Percentiles rank a stretch among this genome's conserved stretches.
phyloP scores from a whole-genome alignment of 129 eudicot species.

The Helichrysum umbraculigerum region DNA sequence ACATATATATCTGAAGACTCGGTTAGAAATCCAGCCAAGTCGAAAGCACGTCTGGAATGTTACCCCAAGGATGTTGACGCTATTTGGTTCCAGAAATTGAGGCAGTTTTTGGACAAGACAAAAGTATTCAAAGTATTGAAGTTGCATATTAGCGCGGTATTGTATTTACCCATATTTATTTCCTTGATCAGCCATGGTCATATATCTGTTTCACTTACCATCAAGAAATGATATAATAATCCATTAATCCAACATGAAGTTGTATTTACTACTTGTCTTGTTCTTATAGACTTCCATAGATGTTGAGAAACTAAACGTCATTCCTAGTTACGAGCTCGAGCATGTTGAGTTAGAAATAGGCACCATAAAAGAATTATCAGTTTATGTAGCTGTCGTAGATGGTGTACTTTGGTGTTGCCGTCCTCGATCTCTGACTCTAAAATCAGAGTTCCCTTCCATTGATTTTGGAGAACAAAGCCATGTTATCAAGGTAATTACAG shows the following conservation, averaged over 20 bases:
- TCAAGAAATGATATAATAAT: not conserved
- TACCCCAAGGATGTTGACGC: not conserved
- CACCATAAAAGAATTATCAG: not conserved
- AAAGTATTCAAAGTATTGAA: conserved; percentile 1
- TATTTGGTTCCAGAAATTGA: conserved; percentile 10
- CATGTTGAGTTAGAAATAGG: not conserved
- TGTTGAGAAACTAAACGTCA: not conserved
- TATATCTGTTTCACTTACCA: not conserved
- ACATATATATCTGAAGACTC: not conserved
- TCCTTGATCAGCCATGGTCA: not conserved
- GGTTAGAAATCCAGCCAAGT: not conserved
- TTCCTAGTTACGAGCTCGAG: conserved; percentile 2
- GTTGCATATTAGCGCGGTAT: not conserved
- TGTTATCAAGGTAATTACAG: not conserved
- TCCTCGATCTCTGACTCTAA: not conserved
- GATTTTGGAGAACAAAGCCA: not conserved
- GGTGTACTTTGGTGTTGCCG: not conserved
- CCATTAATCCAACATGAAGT: not conserved
- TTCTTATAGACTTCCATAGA: not conserved
- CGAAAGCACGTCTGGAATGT: not conserved
- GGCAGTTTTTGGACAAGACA: not conserved
- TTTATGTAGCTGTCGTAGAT: not conserved
- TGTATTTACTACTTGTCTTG: not conserved
- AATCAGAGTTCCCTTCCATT: not conserved
- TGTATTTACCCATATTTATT: not conserved